Evolutionary conservation across 257 asterid species (phyloP).

Genomic region (Nemophila menziesii): DNA sequence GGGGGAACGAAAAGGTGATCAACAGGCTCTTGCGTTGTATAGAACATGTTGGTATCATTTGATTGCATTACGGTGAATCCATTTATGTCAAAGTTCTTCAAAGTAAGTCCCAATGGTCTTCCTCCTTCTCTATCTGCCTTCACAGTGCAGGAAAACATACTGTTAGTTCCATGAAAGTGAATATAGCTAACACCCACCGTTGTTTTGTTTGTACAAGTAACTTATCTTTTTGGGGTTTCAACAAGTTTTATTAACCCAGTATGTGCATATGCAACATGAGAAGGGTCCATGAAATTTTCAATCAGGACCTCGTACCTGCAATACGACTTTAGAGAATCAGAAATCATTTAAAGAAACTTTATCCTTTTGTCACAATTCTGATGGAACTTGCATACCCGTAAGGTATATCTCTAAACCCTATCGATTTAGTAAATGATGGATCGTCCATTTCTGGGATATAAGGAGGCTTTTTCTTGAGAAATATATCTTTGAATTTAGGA

Average conservation of each 20-base stretch:
- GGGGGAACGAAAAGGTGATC: constrained; percentile 66
- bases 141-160: constrained; percentile 35
- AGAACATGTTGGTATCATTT: no score
- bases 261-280: constrained; percentile 90
- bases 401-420: constrained; percentile 57
- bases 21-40: no score
- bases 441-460: constrained; percentile 83
- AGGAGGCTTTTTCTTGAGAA: constrained; percentile 52
- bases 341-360: background rate
- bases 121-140: constrained; percentile 84
- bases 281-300: constrained; percentile 93
- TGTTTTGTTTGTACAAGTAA: constrained; percentile 13
- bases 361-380: background rate
- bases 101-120: constrained; percentile 44
- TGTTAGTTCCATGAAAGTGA: constrained; percentile 25
- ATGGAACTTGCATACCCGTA: constrained; percentile 50
- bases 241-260: constrained; percentile 51
- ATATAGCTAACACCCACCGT: background rate
- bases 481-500: constrained; percentile 43
- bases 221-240: constrained; percentile 62
- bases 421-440: constrained; percentile 41
- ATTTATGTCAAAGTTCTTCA: constrained; percentile 35
- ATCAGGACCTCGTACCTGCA: constrained; percentile 70
- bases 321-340: constrained; percentile 5
- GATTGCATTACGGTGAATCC: no score